phyloP scores from a whole-genome alignment of 352 stramenopile species.

The Albugo candida region DNA sequence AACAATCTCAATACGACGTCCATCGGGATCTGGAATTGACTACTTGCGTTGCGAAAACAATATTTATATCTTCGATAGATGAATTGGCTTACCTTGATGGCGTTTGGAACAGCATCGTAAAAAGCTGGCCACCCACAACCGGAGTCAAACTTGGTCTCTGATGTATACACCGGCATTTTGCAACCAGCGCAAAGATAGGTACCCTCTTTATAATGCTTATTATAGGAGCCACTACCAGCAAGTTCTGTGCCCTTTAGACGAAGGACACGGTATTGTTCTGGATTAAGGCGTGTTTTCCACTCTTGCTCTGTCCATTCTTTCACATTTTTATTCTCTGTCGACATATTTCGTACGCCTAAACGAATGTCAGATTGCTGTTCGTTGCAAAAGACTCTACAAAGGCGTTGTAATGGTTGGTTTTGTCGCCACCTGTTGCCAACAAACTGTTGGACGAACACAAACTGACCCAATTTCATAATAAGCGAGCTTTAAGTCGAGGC shows the following conservation, averaged over 20 bases:
- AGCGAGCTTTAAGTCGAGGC: no score
- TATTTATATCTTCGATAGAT: background rate
- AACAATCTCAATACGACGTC: slow-evolving; percentile 70
- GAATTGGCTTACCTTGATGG: slow-evolving; percentile 42
- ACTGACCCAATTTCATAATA: no score
- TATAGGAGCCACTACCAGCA: slow-evolving; percentile 73
- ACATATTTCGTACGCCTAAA: no score
- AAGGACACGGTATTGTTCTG: slow-evolving; percentile 71
- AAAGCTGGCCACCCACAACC: slow-evolving; percentile 82
- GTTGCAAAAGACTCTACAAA: no score
- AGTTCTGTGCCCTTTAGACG: slow-evolving; percentile 82
- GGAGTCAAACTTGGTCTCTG: slow-evolving; percentile 79
- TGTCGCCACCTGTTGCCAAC: no score
- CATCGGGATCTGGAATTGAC: slow-evolving; percentile 46
- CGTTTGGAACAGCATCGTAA: slow-evolving; percentile 74
- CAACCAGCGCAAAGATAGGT: slow-evolving; percentile 79
- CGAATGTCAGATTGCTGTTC: no score
- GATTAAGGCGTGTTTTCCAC: slow-evolving; percentile 64
- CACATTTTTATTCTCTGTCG: no score
- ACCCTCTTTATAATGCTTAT: slow-evolving; percentile 71
- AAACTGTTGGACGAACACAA: no score
- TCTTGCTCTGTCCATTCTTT: slow-evolving; percentile 22
- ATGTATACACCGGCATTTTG: slow-evolving; percentile 76
- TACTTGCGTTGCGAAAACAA: slow-evolving; percentile 6
- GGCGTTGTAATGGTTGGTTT: no score